A percentile compares a stretch with the other conserved stretches of the same genome.
These are phyloP conservation scores for Aurantiochytrium sp. DNA, from an alignment of 108 stramenopile genomes.

Conservation along the genomic window DNA sequence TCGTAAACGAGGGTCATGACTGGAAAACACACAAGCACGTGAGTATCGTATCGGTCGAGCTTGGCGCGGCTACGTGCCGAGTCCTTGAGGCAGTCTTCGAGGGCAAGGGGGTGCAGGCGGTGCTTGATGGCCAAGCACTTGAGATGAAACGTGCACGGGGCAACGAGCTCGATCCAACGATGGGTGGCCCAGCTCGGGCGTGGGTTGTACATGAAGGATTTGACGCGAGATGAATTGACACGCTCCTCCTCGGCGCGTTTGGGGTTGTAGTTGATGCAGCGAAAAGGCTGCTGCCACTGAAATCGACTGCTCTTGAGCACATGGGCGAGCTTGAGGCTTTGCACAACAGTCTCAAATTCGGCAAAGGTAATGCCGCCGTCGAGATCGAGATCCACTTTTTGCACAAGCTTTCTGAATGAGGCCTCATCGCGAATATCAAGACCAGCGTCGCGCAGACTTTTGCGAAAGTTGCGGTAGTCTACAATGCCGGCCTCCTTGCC, in stretches of 20 bases:
- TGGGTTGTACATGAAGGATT: slow-evolving; percentile 18
- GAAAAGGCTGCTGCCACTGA: background rate
- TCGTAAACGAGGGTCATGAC: slow-evolving; percentile 15
- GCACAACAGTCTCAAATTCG: slow-evolving; percentile 37
- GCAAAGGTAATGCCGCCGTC: slow-evolving; percentile 37
- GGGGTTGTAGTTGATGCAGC: slow-evolving; percentile 2
- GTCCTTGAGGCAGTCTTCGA: slow-evolving; percentile 38
- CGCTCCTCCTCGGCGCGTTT: background rate
- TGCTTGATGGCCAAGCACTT: slow-evolving; percentile 37
- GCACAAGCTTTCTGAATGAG: slow-evolving; percentile 22
- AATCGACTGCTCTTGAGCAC: background rate
- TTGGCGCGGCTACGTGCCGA: slow-evolving; percentile 25
- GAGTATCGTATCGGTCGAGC: slow-evolving; percentile 28
- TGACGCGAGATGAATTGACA: background rate
- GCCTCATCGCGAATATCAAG: background rate
- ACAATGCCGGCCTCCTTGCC: background rate
- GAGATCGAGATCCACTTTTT: slow-evolving; percentile 29
- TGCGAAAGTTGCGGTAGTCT: background rate
- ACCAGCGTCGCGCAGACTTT: background rate
- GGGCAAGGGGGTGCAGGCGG: slow-evolving; percentile 35
- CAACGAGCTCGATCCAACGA: slow-evolving; percentile 38
- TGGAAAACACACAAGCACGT: slow-evolving; percentile 37
- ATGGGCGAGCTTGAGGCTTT: slow-evolving; percentile 23
- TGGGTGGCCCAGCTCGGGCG: slow-evolving; percentile 29
- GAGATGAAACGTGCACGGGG: slow-evolving; percentile 19